These are phyloP conservation scores for Aspergillus ochraceus DNA, from an alignment of 2,329 filamentous ascomycete species.

Conservation along the genomic window DNA sequence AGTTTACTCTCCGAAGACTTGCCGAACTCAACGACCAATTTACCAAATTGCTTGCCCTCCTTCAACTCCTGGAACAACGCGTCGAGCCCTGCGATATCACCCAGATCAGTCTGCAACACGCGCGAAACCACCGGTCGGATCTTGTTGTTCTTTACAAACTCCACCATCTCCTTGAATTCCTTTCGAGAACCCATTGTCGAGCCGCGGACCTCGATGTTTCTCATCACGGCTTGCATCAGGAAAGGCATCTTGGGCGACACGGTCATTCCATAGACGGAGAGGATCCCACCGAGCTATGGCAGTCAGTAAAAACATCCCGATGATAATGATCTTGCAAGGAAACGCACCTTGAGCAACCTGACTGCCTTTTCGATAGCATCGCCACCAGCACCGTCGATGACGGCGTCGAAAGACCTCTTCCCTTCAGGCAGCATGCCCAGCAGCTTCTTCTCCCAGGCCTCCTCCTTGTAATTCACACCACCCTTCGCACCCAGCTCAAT, in stretches of 20 bases:
- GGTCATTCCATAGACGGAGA: conserved; percentile 91
- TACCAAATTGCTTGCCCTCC: conserved; percentile 83
- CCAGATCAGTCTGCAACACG: conserved; percentile 66
- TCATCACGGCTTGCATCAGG: conserved; percentile 77
- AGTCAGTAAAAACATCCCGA: conserved; percentile 15
- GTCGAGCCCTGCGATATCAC: conserved; percentile 77
- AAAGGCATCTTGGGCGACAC: conserved; percentile 81
- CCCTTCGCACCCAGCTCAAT: conserved; percentile 70
- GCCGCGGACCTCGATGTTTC: conserved; percentile 83
- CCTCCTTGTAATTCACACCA: conserved; percentile 78
- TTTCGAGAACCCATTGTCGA: conserved; percentile 87
- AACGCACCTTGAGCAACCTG: conserved; percentile 65
- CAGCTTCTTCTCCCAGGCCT: conserved; percentile 79
- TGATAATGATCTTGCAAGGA: neutral
- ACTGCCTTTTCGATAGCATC: conserved; percentile 71
- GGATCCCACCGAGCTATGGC: conserved; percentile 69
- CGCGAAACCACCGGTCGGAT: conserved; percentile 77
- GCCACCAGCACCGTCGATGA: conserved; percentile 89
- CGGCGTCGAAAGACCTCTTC: conserved; percentile 71
- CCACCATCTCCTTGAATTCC: conserved; percentile 89
- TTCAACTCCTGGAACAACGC: conserved; percentile 85
- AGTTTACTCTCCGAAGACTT: conserved; percentile 40
- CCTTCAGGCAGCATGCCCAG: conserved; percentile 57
- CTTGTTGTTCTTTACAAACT: conserved; percentile 71
- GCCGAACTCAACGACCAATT: conserved; percentile 76